These are phyloP conservation scores for Fusarium sp. DNA, from an alignment of 2,329 filamentous ascomycete genomes.

Conservation along the genomic window DNA sequence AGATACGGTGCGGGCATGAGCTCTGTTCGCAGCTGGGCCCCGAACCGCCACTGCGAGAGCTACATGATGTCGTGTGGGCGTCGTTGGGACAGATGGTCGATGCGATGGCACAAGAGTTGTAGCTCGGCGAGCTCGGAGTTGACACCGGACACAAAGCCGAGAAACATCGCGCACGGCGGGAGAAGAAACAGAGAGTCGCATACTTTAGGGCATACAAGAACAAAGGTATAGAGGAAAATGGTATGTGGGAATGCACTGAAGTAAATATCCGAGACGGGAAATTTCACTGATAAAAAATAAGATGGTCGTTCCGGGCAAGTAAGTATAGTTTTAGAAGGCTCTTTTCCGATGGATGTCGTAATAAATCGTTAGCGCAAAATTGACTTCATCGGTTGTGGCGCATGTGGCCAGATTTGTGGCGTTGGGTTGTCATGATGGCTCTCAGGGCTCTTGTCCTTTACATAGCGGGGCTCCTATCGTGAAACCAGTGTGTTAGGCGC, in stretches of 20 bases:
- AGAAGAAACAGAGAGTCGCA: constrained; percentile 42
- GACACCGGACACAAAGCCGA: constrained; percentile 49
- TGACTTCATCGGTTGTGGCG: constrained; percentile 14
- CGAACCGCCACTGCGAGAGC: background rate
- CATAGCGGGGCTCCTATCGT: background rate
- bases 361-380: constrained; percentile 20
- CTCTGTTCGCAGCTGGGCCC: background rate
- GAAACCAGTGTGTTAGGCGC: background rate
- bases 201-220: constrained; percentile 4
- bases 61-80: constrained; percentile 2
- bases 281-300: background rate
- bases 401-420: background rate
- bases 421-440: constrained; percentile 3
- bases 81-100: constrained; percentile 15
- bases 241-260: background rate
- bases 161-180: constrained; percentile 40
- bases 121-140: constrained; percentile 42
- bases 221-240: background rate
- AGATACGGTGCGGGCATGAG: constrained; percentile 22
- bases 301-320: background rate
- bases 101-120: constrained; percentile 34
- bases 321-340: background rate
- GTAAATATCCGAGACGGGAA: background rate
- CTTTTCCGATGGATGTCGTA: constrained; percentile 24
- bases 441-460: background rate